Evolutionary conservation across 345 rosid species (phyloP), one percentile per base, ranked within the genome.

Genomic region (Eucalyptus leucophloia): DNA sequence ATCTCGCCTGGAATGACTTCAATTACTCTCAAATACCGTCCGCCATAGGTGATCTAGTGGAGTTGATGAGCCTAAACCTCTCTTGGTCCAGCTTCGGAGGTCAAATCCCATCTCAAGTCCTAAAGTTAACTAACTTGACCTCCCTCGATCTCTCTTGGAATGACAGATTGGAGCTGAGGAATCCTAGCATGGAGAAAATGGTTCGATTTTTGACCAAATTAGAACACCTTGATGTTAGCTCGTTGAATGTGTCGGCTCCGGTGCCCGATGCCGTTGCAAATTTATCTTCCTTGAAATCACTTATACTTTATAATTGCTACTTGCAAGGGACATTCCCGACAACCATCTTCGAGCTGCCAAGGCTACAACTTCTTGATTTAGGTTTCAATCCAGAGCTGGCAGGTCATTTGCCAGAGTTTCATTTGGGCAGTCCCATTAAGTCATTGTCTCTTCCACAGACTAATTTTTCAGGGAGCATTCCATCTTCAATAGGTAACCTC

Each of bases 131-230:
- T 62, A 87, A 54, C 24, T 91, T 88, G 89, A 47, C 87, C 24
- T 69, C 87, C 14, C 91, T 92, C 34, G 91, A 91, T 89, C 86
- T 91, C 14, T 91, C 90, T 30, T 0, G 1, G 1, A 91, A 90
- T 40, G 1, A 7, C 1, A 6, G 6, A 18, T 32, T 90, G 44
- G 50, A 88, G 67, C 42, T 89, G 7, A 53, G 4, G 18, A 56
- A 56, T 60, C 69, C 90, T 3, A 49, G n/a, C 49, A 23, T 91
- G 37, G 51, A 67, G 51, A 28, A 40, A 40, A 13, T 89, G 9
- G 19, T 40, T 54, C 44, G 49, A 81, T 87, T 86, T 28, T 60
- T 91, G 32, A 60, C 88, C 72, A 86, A 88, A 87, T 60, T 92
- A 4, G 58, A 89, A 42, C 32, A 87, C 32, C 90, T 92, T 4